These are phyloP conservation scores for Penicillium sp. DNA, from an alignment of 2,329 filamentous ascomycete species.

Conservation along the genomic window DNA sequence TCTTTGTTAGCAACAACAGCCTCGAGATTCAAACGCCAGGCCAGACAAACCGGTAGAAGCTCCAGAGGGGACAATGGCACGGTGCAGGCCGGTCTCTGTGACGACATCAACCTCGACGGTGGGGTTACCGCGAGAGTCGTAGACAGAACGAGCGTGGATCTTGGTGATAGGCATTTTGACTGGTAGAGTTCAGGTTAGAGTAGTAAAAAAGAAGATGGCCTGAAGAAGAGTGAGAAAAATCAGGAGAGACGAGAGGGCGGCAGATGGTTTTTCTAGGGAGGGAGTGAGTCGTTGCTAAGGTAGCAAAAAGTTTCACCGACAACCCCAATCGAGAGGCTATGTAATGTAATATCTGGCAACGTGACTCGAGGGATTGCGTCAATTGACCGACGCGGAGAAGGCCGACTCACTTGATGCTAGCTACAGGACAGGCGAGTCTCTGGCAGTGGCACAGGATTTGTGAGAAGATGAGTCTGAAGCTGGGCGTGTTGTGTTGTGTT, in stretches of 20 bases:
- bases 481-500: slow-evolving; percentile 7
- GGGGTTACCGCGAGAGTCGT: slow-evolving; percentile 97
- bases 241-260: not conserved
- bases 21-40: not conserved
- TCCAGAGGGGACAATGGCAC: slow-evolving; percentile 94
- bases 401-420: slow-evolving; percentile 4
- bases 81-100: slow-evolving; percentile 93
- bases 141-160: slow-evolving; percentile 90
- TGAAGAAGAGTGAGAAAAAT: not conserved
- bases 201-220: slow-evolving; percentile 9
- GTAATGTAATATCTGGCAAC: slow-evolving; percentile 16
- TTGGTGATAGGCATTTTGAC: slow-evolving; percentile 81
- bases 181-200: slow-evolving; percentile 4
- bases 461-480: slow-evolving; percentile 14
- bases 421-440: not conserved
- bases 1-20: slow-evolving; percentile 19
- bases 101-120: slow-evolving; percentile 98
- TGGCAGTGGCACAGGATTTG: too few species aligned
- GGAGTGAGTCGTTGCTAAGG: slow-evolving; percentile 29
- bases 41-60: slow-evolving; percentile 77
- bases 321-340: slow-evolving; percentile 32
- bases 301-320: slow-evolving; percentile 36
- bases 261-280: slow-evolving; percentile 16
- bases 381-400: slow-evolving; percentile 8
- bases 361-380: slow-evolving; percentile 16